phyloP scores from a whole-genome alignment of 331 rosid genomes.

The Spiraea crenata region DNA sequence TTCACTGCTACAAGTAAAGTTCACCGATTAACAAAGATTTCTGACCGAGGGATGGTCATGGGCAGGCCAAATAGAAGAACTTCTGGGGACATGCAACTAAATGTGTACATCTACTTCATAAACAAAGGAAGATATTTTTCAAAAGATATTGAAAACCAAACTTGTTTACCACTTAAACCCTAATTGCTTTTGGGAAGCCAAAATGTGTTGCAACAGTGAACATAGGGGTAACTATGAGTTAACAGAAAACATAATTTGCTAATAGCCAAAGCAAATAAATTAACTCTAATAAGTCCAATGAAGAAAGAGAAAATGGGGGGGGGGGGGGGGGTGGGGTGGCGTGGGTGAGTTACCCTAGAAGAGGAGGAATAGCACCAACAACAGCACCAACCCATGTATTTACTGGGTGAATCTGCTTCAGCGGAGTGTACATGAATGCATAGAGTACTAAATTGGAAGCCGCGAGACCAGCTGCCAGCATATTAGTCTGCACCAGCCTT shows the following conservation, averaged over 20 bases:
- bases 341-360: conserved; percentile 69
- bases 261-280: neutral
- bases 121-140: neutral
- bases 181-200: neutral
- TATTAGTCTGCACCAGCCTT: conserved; percentile 93
- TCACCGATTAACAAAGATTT: no score
- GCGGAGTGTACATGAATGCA: conserved; percentile 85
- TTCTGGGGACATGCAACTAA: neutral
- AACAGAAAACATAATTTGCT: neutral
- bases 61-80: neutral
- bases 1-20: no score
- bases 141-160: neutral
- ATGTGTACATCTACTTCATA: neutral
- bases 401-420: conserved; percentile 94
- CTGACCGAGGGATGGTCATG: neutral
- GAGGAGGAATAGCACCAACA: conserved; percentile 98
- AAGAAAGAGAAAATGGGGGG: neutral
- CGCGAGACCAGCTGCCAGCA: conserved; percentile 95
- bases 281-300: neutral
- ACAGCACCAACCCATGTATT: conserved; percentile 99
- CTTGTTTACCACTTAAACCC: neutral
- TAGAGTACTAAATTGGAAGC: conserved; percentile 84
- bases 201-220: neutral
- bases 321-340: no score
- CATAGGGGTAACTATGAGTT: neutral